A percentile compares a stretch with the other conserved stretches of the same genome.
These are phyloP conservation scores for Xylariales sp. DNA, from an alignment of 2,329 filamentous ascomycete genomes.

Conservation along the genomic window DNA sequence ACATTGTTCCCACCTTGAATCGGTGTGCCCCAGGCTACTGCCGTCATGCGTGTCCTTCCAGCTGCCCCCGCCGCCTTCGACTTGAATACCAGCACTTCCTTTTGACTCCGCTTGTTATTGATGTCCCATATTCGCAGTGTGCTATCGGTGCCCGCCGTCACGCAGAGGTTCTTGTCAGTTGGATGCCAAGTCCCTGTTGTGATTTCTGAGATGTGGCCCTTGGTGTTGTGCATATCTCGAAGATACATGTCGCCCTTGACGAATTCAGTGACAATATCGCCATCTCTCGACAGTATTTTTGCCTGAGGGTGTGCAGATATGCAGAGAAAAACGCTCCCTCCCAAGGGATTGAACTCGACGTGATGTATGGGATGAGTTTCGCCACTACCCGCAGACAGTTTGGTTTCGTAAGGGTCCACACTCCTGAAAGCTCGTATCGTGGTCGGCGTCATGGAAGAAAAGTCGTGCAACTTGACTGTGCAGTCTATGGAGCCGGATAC, in stretches of 20 bases:
- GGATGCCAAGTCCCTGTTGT: slow-evolving; percentile 91
- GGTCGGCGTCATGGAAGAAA: slow-evolving; percentile 90
- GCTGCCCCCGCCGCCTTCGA: slow-evolving; percentile 84
- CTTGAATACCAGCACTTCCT: slow-evolving; percentile 93
- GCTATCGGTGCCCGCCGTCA: slow-evolving; percentile 91
- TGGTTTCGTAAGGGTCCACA: slow-evolving; percentile 79
- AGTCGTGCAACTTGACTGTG: slow-evolving; percentile 88
- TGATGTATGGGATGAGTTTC: slow-evolving; percentile 89
- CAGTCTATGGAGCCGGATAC: slow-evolving; percentile 91
- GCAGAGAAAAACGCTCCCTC: slow-evolving; percentile 77
- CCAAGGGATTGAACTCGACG: slow-evolving; percentile 78
- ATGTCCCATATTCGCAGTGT: slow-evolving; percentile 96
- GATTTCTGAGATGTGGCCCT: slow-evolving; percentile 90
- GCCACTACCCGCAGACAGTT: slow-evolving; percentile 60
- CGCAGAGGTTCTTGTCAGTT: slow-evolving; percentile 74
- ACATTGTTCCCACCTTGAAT: slow-evolving; percentile 74
- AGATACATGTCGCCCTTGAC: slow-evolving; percentile 98
- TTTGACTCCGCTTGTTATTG: slow-evolving; percentile 84
- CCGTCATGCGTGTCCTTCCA: slow-evolving; percentile 89
- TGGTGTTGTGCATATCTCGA: slow-evolving; percentile 95
- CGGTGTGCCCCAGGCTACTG: slow-evolving; percentile 79
- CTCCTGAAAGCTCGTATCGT: slow-evolving; percentile 92
- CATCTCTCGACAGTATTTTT: slow-evolving; percentile 84
- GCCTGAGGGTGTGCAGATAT: slow-evolving; percentile 86
- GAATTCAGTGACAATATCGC: slow-evolving; percentile 80